These are phyloP conservation scores for Verticillium isaacii DNA, from an alignment of 2,329 filamentous ascomycete species.

Conservation along the genomic window DNA sequence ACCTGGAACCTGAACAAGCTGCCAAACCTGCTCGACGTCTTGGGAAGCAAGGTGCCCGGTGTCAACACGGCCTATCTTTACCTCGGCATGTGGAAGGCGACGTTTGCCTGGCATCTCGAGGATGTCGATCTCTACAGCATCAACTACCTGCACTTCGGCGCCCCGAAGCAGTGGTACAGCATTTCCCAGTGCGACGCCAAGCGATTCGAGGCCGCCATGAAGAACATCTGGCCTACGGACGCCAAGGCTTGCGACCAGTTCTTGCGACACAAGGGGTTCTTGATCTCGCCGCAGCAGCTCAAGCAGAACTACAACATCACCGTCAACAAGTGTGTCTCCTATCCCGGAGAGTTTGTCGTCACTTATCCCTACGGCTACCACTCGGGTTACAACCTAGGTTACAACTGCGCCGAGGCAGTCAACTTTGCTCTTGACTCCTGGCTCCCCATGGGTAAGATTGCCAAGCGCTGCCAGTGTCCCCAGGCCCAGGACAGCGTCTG, in stretches of 20 bases:
- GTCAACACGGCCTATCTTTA: constrained; percentile 98
- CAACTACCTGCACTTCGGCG: constrained; percentile 98
- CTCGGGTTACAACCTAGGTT: constrained; percentile 94
- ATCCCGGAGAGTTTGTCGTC: constrained; percentile 96
- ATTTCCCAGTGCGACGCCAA: constrained; percentile 94
- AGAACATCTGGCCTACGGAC: constrained; percentile 88
- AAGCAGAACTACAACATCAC: constrained; percentile 88
- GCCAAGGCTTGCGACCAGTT: constrained; percentile 96
- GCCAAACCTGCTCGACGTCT: constrained; percentile 85
- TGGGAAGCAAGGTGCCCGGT: constrained; percentile 92
- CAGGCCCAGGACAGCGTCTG: constrained; percentile 95
- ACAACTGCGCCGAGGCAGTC: constrained; percentile 98
- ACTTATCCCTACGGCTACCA: constrained; percentile 99
- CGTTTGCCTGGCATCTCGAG: constrained; percentile 97
- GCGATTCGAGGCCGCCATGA: constrained; percentile 92
- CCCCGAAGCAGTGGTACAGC: constrained; percentile 99
- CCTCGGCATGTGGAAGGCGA: constrained; percentile 99
- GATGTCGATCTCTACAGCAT: constrained; percentile 99
- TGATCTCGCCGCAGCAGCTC: constrained; percentile 87
- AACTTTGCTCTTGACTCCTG: constrained; percentile 96
- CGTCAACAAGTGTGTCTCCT: constrained; percentile 92
- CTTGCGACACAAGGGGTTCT: constrained; percentile 92
- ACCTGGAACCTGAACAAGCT: constrained; percentile 94
- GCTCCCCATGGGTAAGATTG: constrained; percentile 91
- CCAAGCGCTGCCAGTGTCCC: constrained; percentile 94